Conservation (phyloP, 352 stramenopile species). For the Aphanomyces invadans region DNA sequence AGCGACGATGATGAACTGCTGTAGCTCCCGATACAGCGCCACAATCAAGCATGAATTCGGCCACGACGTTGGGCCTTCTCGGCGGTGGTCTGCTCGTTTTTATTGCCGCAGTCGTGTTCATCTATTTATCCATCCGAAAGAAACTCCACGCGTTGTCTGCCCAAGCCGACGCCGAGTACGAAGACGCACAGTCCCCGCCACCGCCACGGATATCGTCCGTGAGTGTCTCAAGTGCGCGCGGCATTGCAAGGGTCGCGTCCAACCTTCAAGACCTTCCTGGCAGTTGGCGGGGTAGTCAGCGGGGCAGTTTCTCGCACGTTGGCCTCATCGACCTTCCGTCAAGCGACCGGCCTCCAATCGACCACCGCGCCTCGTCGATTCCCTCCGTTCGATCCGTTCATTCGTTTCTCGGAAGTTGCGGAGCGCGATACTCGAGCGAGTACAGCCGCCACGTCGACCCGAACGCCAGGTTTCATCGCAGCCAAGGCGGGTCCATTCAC, state of each 20-base stretch:
- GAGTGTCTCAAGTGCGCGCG: background rate
- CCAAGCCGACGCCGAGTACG: slow-evolving; percentile 3
- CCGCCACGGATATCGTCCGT: background rate
- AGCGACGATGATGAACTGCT: too few relatives aligned
- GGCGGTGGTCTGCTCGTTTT: background rate
- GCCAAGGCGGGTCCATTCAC: background rate
- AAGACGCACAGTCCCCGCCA: background rate
- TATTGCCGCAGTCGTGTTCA: background rate
- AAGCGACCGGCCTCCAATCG: background rate
- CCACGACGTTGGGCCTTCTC: background rate
- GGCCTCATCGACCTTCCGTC: background rate
- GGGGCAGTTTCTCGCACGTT: background rate
- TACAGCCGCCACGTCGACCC: background rate
- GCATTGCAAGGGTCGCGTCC: background rate
- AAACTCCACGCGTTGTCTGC: background rate
- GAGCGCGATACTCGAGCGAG: background rate
- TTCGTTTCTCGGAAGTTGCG: background rate
- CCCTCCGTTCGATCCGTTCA: background rate
- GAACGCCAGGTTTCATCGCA: background rate
- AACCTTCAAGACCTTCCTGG: background rate
- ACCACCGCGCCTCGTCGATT: background rate
- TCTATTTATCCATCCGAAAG: background rate
- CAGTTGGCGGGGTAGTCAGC: slow-evolving; percentile 7
- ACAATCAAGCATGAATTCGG: background rate
- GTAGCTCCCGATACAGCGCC: background rate